Evolutionary conservation across 169 alveolate species (phyloP).

Genomic region (Plasmodium berghei): DNA sequence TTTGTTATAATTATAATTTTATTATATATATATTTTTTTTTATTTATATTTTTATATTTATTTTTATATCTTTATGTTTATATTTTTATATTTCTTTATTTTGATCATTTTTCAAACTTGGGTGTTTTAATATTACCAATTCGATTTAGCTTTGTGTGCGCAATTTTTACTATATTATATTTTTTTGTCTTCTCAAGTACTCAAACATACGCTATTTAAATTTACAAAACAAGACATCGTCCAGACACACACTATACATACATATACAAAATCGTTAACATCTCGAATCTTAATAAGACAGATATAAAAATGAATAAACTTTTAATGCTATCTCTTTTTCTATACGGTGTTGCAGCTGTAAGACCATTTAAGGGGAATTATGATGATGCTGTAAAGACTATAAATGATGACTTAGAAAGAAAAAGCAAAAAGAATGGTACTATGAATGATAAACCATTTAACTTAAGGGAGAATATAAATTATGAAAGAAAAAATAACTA

Average conservation of each 20-base stretch:
- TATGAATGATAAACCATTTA: slow-evolving; percentile 21
- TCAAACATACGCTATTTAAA: too few species aligned
- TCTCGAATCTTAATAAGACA: not conserved
- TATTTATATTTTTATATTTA: not conserved
- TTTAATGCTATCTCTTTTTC: slow-evolving; percentile 10
- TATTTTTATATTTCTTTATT: not conserved
- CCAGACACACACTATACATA: not conserved
- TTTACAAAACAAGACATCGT: too few species aligned
- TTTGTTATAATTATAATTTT: too few species aligned
- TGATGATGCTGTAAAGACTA: not conserved
- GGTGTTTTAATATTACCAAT: not conserved
- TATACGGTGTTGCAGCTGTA: slow-evolving; percentile 27
- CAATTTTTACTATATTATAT: not conserved
- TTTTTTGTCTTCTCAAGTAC: not conserved
- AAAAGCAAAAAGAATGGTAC: not conserved
- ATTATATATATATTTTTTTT: too few species aligned
- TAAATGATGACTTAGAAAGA: slow-evolving; percentile 8
- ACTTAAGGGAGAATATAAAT: slow-evolving; percentile 25
- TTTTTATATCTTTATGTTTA: not conserved
- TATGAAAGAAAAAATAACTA: slow-evolving; percentile 69
- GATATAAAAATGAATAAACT: slow-evolving; percentile 35
- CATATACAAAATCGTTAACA: not conserved
- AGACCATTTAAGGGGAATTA: slow-evolving; percentile 6
- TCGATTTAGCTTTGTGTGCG: not conserved
- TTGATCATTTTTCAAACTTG: not conserved